Evolutionary conservation across 345 rosid genomes (phyloP).

Genomic region (Reutealis trisperma): DNA sequence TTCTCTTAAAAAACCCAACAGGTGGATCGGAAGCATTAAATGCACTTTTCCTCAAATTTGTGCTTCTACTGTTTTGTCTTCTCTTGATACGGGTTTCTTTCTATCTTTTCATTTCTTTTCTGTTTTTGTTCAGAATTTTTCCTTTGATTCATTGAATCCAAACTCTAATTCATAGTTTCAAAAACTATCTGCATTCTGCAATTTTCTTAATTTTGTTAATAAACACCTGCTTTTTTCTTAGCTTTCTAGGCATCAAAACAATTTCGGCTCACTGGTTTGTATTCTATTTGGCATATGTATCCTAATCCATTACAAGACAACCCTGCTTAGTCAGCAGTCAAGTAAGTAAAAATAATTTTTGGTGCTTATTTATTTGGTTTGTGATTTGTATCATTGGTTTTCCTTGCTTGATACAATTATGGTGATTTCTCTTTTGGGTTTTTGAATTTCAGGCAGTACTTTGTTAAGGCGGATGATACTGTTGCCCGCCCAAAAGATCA

Average conservation of each 20-base stretch:
- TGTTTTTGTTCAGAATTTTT: neutral
- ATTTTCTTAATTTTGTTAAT: neutral
- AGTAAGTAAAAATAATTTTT: constrained; percentile 37
- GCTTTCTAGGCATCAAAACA: constrained; percentile 23
- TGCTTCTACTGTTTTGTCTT: constrained; percentile 49
- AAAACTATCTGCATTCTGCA: neutral
- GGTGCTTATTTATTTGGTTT: neutral
- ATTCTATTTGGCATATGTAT: constrained; percentile 45
- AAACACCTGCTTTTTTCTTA: neutral
- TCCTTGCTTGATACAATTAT: neutral
- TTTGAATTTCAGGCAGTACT: constrained; percentile 38
- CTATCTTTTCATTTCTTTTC: constrained; percentile 4
- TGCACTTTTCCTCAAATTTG: constrained; percentile 49
- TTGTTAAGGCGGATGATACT: constrained; percentile 36
- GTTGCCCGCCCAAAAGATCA: constrained; percentile 47
- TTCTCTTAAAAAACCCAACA: too few relatives aligned
- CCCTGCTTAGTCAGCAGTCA: constrained; percentile 67
- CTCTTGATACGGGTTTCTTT: constrained; percentile 52
- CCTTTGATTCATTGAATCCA: neutral
- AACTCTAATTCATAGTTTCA: too few relatives aligned
- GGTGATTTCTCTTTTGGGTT: neutral
- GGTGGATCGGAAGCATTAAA: too few relatives aligned
- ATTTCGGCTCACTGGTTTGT: neutral
- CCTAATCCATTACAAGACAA: too few relatives aligned
- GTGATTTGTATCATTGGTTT: neutral